Conservation (phyloP, 2,329 filamentous ascomycete genomes). For the Scedosporium apiospermum region DNA sequence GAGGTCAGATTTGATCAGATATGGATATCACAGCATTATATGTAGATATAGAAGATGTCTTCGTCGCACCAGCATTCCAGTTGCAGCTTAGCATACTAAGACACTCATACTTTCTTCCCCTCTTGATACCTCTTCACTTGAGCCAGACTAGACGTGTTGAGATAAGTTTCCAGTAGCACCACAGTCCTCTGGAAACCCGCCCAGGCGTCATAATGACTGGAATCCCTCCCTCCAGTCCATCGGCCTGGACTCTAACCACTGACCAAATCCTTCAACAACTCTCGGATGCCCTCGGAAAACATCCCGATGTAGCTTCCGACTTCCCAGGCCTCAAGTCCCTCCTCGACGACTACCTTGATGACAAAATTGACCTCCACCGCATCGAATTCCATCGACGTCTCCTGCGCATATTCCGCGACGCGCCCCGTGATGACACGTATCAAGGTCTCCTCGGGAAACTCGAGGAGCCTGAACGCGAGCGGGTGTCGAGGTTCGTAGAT, state of each 20-base stretch:
- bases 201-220: too few species aligned
- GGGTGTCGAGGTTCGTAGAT: slow-evolving; percentile 8
- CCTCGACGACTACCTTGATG: slow-evolving; percentile 9
- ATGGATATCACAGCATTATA: too few species aligned
- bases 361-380: slow-evolving; percentile 1
- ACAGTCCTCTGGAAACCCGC: too few species aligned
- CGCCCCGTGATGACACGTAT: slow-evolving; percentile 9
- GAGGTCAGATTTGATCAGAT: too few species aligned
- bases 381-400: slow-evolving; percentile 9
- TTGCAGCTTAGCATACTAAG: too few species aligned
- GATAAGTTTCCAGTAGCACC: too few species aligned
- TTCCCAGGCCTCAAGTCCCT: slow-evolving; percentile 10
- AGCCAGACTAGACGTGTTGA: too few species aligned
- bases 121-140: too few species aligned
- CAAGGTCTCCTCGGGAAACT: slow-evolving; percentile 5
- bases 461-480: slow-evolving; percentile 7
- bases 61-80: too few species aligned
- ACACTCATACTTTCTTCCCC: too few species aligned
- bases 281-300: background rate
- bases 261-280: background rate
- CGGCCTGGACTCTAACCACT: background rate
- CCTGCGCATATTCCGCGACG: slow-evolving; percentile 10
- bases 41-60: too few species aligned
- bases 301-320: background rate
- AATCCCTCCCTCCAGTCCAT: too few species aligned